phyloP scores from a whole-genome alignment of 441 rosid genomes.

The Cnidoscolus chayamansa region DNA sequence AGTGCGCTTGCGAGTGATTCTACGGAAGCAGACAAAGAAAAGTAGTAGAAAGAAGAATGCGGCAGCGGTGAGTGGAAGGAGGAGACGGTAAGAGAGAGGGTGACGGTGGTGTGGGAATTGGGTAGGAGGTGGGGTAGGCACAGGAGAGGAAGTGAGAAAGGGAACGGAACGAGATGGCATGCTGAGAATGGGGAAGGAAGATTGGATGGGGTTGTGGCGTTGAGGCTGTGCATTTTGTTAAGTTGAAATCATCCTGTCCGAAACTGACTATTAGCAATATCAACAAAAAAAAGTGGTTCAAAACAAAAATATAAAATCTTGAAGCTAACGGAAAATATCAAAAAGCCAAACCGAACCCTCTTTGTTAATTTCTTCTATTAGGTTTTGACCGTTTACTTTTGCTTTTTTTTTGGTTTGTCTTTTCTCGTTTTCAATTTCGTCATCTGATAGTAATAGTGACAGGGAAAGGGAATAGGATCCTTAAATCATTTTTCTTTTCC shows the following conservation, averaged over 20 bases:
- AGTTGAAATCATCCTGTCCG: no score
- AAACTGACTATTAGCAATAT: no score
- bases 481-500: no score
- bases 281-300: no score
- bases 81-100: slow-evolving; percentile 19
- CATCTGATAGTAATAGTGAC: background rate
- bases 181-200: background rate
- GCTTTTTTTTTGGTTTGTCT: background rate
- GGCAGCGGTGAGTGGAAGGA: slow-evolving; percentile 45
- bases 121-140: slow-evolving; percentile 14
- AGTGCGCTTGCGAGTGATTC: slow-evolving; percentile 58
- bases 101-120: slow-evolving; percentile 18
- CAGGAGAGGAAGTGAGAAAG: background rate
- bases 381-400: no score
- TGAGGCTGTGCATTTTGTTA: no score
- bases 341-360: no score
- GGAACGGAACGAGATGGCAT: slow-evolving; percentile 46
- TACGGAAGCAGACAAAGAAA: slow-evolving; percentile 60
- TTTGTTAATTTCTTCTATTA: no score
- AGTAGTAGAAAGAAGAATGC: slow-evolving; percentile 57
- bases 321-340: no score
- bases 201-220: background rate
- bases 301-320: no score
- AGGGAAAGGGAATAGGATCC: no score
- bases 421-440: background rate